A percentile compares a stretch with the other conserved stretches of the same genome.
Evolutionary conservation across 1,139 yeast genomes (phyloP).

Genomic region (Magnusiomyces magnusii): DNA sequence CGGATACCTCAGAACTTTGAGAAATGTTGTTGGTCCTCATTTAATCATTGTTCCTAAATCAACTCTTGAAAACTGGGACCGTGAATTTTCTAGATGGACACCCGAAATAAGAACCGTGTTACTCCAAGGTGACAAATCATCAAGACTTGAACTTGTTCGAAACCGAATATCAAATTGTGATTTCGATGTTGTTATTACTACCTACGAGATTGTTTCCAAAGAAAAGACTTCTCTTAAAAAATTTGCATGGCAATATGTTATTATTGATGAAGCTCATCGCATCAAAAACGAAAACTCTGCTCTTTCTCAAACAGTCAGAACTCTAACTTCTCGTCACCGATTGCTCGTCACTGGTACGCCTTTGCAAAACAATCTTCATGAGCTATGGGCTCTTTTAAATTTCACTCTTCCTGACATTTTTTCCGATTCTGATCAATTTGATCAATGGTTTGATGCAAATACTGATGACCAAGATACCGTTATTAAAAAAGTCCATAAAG

Average conservation of each 20-base stretch:
- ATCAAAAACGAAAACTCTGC: conserved; percentile 92
- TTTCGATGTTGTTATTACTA: conserved; percentile 81
- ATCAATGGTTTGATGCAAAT: conserved; percentile 89
- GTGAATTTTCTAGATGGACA: conserved; percentile 95
- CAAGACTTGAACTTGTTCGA: conserved; percentile 74
- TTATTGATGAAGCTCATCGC: conserved; percentile 98
- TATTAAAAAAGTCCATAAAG: conserved; percentile 73
- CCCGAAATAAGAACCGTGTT: conserved; percentile 92
- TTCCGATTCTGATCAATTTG: conserved; percentile 19
- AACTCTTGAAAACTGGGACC: conserved; percentile 99
- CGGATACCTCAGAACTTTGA: conserved; percentile 88
- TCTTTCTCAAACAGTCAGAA: conserved; percentile 74
- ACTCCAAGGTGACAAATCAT: conserved; percentile 84
- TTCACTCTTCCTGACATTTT: conserved; percentile 95
- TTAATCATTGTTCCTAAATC: conserved; percentile 92
- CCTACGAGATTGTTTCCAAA: conserved; percentile 91
- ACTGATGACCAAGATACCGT: conserved; percentile 83
- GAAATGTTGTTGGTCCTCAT: conserved; percentile 97
- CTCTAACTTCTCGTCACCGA: conserved; percentile 80
- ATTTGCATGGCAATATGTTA: conserved; percentile 91
- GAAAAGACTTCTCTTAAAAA: conserved; percentile 74
- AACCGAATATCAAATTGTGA: conserved; percentile 58
- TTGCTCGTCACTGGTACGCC: conserved; percentile 97
- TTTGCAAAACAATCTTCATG: conserved; percentile 89
- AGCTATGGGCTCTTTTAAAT: conserved; percentile 88